Base-by-base conservation (phyloP, 495 filamentous ascomycete species). In the Pyrenula aspistea region DNA sequence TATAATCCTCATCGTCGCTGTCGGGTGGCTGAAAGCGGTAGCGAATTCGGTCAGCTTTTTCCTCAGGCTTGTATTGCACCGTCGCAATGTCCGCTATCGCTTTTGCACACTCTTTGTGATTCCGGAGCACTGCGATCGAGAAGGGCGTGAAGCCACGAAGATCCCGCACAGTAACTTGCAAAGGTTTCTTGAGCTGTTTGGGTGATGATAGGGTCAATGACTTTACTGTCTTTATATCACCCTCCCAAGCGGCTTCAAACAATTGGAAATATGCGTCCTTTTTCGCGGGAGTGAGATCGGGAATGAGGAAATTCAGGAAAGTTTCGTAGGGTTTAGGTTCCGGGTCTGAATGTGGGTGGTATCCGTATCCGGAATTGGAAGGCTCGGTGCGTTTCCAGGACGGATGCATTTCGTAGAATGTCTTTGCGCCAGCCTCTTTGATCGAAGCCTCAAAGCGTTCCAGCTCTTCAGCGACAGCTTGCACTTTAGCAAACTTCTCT, bases 201-300 rank as follows among this genome's bases (percentile, higher is more conserved):
- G 78, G 76, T 31, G 65, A 59, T 54, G 62, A 60, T 57, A 80
- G 59, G n/a, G 81, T 79, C 24, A 82, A 67, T 4, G 50, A 49
- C 51, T 75, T 73, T 47, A 80, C 68, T 2, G 70, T 82, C 0
- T 76, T 70, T 1, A 84, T 49, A 61, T 91, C 81, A 2, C 84
- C 83, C n/a, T 54, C 57, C 83, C 84, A 89, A 1, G 80, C 81
- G 10, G 86, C 85, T 63, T 89, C 78, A 56, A 87, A 88, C 71
- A 81, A 55, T 61, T 68, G 50, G 10, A 87, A 20, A 57, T 88
- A 89, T 2, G 72, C 83, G n/a, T 70, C 67, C 10, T 68, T 71
- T 20, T 68, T 72, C 20, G 63, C 68, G 2, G 79, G 73, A 1
- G 77, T 84, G 21, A 86, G 63, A 52, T 79, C 76, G 0, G 67